These are phyloP conservation scores for Darksidea phi DNA, from an alignment of 495 filamentous ascomycete species.

Conservation along the genomic window DNA sequence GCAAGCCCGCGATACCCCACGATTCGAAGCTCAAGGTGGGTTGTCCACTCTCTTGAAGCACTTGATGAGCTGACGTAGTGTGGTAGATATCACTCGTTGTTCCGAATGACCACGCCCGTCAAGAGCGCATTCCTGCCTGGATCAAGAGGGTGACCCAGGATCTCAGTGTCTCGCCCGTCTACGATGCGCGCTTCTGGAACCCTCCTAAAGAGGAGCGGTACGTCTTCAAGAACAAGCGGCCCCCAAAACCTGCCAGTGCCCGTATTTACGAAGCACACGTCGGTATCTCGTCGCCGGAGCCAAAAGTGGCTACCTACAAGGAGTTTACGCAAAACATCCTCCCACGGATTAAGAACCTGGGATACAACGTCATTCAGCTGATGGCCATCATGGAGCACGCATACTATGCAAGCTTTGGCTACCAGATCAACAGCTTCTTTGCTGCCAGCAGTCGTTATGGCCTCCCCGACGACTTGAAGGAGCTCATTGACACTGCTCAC, in stretches of 20 bases:
- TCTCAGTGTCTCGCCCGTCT: conserved; percentile 78
- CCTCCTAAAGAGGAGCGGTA: conserved; percentile 74
- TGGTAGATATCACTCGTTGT: conserved; percentile 78
- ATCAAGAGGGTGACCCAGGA: conserved; percentile 97
- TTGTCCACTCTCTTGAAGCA: conserved; percentile 9
- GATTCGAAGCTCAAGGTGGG: conserved; percentile 90
- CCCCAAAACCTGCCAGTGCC: conserved; percentile 78
- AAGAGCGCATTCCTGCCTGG: conserved; percentile 91
- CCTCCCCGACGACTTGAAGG: conserved; percentile 90
- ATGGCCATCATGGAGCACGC: conserved; percentile 99
- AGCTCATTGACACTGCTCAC: conserved; percentile 93
- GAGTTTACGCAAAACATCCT: conserved; percentile 93
- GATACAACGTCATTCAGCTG: conserved; percentile 96
- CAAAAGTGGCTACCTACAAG: conserved; percentile 86
- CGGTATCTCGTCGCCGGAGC: conserved; percentile 91
- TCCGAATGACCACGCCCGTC: conserved; percentile 66
- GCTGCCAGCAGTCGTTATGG: conserved; percentile 96
- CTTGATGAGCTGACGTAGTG: conserved; percentile 26
- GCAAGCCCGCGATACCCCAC: conserved; percentile 79
- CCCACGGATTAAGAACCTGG: conserved; percentile 82
- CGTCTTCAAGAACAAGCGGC: conserved; percentile 75
- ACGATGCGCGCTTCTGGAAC: conserved; percentile 97
- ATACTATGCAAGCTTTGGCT: conserved; percentile 98
- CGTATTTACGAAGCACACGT: conserved; percentile 98
- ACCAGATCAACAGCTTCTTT: conserved; percentile 98